Evolutionary conservation across 495 filamentous ascomycete species (phyloP).

Genomic region (Filosporella fistucella): DNA sequence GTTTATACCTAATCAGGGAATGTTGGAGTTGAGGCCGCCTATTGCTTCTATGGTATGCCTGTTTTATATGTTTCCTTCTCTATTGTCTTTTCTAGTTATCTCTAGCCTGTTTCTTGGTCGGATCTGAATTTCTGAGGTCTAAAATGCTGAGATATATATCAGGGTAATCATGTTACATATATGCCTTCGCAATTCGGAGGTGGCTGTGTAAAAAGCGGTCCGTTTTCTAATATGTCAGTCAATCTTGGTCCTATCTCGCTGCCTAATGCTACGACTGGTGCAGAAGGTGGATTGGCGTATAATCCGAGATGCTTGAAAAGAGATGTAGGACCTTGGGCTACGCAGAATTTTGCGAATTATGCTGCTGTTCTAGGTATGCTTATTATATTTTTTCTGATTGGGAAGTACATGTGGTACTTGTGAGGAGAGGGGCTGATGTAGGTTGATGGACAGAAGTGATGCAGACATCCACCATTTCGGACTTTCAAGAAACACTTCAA

Average conservation of each 20-base stretch:
- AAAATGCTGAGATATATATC: slow-evolving; percentile 49
- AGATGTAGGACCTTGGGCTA: slow-evolving; percentile 54
- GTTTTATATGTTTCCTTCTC: too few relatives aligned
- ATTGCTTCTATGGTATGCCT: too few relatives aligned
- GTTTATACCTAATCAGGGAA: too few relatives aligned
- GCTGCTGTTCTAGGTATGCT: too few relatives aligned
- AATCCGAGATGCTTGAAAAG: slow-evolving; percentile 67
- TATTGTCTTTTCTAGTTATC: too few relatives aligned
- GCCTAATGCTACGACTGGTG: slow-evolving; percentile 17
- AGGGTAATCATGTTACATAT: slow-evolving; percentile 15
- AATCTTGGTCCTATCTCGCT: slow-evolving; percentile 53
- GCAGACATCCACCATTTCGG: neutral
- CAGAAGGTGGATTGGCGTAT: slow-evolving; percentile 21
- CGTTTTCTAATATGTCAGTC: slow-evolving; percentile 44
- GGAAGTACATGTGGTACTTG: too few relatives aligned
- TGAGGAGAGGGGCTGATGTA: too few relatives aligned
- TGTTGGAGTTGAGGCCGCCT: too few relatives aligned
- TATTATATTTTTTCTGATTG: too few relatives aligned
- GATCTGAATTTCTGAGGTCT: too few relatives aligned
- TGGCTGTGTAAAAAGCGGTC: slow-evolving; percentile 60
- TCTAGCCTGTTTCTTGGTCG: slow-evolving; percentile 53
- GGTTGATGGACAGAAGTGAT: too few relatives aligned
- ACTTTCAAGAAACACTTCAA: slow-evolving; percentile 9
- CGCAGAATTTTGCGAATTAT: too few relatives aligned
- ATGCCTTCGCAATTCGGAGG: slow-evolving; percentile 48